Evolutionary conservation across 805 yeast species (phyloP), one percentile per base, ranked within the genome.

Genomic region (Myxozyma monticola): DNA sequence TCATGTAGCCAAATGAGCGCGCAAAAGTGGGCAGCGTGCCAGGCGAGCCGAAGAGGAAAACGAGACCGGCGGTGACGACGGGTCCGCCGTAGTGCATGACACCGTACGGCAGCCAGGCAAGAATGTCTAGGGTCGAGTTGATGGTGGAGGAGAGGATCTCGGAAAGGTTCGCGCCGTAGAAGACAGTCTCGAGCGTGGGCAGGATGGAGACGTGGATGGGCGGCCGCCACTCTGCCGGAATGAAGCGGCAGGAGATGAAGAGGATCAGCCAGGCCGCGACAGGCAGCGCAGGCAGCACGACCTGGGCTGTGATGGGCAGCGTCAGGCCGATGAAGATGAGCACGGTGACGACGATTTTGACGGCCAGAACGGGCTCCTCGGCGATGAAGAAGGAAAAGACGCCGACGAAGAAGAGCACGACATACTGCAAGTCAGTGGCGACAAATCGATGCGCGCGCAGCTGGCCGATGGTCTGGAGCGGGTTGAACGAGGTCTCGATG

Each of bases 41-140:
- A 39, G 99, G 98, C 8, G 99, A 96, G 0, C 88, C 96, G 75
- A 88, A 91, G 29, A 93, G 56, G 62, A 88, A 91, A 38, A 88
- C 69, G 43, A 89, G 65, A 1, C 74, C 79, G 0, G 97, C 93
- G 37, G 88, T 86, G 5, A 91, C 79, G 64, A 90, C 88, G 3
- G 99, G 99, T 14, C 88, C 79, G 15, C 86, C 81, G 64, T 87
- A 91, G 71, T 91, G 99, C 52, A 87, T 74, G 20, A 93, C 65
- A 1, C 99, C 99, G 66, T 91, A 91, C 1, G 99, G 99, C 36
- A 91, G 69, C 96, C 96, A 90, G 3, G 97, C 96, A 45, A 88
- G 62, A n/a, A 90, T 73, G 65, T 90, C 98, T 49, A 88, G 72
- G 7, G 80, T 60, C 1, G 84, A 66, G 55, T 76, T 79, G 14